These are phyloP conservation scores for Postia placenta DNA, from an alignment of 768 basidiomycete genomes.

Conservation along the genomic window DNA sequence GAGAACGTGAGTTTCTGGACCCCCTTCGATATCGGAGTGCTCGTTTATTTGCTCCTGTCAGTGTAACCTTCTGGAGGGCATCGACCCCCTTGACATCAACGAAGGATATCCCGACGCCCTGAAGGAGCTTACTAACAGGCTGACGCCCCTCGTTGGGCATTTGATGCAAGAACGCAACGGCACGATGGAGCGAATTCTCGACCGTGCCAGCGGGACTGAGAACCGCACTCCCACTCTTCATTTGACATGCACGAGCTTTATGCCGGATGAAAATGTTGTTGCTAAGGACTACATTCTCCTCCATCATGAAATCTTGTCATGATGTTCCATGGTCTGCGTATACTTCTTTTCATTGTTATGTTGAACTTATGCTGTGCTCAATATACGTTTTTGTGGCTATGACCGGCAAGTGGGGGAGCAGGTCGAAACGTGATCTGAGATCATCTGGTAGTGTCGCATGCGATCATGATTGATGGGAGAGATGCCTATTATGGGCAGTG, in stretches of 20 bases:
- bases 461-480: background rate
- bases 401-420: too few relatives aligned
- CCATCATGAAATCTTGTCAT: background rate
- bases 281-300: background rate
- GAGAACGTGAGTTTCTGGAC: constrained; percentile 34
- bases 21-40: background rate
- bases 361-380: too few relatives aligned
- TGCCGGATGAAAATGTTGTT: background rate
- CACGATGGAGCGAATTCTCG: constrained; percentile 6
- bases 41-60: background rate
- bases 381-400: too few relatives aligned
- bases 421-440: too few relatives aligned
- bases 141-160: constrained; percentile 43
- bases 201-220: background rate
- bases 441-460: background rate
- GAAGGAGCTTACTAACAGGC: constrained; percentile 30
- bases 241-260: constrained; percentile 11
- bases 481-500: background rate
- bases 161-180: constrained; percentile 34
- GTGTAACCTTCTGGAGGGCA: constrained; percentile 32
- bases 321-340: too few relatives aligned
- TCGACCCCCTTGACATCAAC: constrained; percentile 38
- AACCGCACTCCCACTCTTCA: constrained; percentile 6
- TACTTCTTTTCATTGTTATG: too few relatives aligned
- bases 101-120: constrained; percentile 34